Conservation (phyloP, 306 rosid species). For the Trifolium pratense region DNA sequence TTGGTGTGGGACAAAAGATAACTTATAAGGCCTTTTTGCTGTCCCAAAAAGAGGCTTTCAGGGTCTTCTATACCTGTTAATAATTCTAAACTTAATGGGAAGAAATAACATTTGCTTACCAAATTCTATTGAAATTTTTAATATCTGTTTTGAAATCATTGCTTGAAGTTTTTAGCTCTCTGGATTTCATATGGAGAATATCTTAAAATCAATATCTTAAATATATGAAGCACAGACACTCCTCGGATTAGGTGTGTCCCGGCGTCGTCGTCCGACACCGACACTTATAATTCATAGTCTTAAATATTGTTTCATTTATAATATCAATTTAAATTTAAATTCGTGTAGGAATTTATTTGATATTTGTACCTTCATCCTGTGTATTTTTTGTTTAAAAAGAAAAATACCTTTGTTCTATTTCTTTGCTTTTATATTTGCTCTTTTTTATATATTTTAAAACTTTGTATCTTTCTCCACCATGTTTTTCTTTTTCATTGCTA, state of each 20-base stretch:
- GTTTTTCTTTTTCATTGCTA: background rate
- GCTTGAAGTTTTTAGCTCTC: background rate
- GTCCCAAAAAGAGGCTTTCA: slow-evolving; percentile 9
- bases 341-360: slow-evolving; percentile 17
- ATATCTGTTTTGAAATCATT: too few species aligned
- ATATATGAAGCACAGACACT: too few species aligned
- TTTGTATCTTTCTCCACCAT: background rate
- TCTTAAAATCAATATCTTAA: background rate
- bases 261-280: too few species aligned
- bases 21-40: background rate
- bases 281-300: too few species aligned
- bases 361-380: slow-evolving; percentile 2
- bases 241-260: too few species aligned
- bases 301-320: background rate
- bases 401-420: slow-evolving; percentile 1
- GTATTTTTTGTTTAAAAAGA: background rate
- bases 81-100: slow-evolving; percentile 11
- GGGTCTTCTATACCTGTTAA: slow-evolving; percentile 19
- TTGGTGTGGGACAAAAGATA: background rate
- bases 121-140: background rate
- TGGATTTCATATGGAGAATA: slow-evolving; percentile 22
- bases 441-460: slow-evolving; percentile 12
- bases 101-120: background rate
- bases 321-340: slow-evolving; percentile 10
- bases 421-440: background rate